Conservation (phyloP, 495 filamentous ascomycete species). For the Penicillium parvum region DNA sequence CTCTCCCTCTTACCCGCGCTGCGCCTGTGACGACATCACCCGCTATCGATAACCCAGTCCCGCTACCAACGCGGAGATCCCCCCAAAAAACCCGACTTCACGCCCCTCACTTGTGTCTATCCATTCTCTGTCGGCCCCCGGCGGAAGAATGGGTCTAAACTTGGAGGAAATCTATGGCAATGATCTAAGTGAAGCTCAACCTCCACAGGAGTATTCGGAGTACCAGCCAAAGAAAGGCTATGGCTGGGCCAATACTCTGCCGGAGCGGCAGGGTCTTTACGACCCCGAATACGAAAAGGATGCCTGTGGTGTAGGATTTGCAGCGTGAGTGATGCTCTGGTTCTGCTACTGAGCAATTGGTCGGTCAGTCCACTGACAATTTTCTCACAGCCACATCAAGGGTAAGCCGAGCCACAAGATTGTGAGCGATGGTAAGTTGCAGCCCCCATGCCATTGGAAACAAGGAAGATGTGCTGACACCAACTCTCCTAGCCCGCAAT, state of each 20-base stretch:
- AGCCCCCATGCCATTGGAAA: neutral
- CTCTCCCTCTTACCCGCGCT: constrained; percentile 25
- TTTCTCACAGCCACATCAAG: constrained; percentile 78
- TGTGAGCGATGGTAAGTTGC: constrained; percentile 87
- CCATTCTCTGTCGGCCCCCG: constrained; percentile 45
- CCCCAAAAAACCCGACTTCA: constrained; percentile 6
- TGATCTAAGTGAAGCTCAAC: constrained; percentile 56
- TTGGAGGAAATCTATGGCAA: constrained; percentile 62
- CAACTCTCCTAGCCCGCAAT: constrained; percentile 62
- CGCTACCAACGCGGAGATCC: constrained; percentile 17
- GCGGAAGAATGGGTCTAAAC: constrained; percentile 65
- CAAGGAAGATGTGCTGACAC: constrained; percentile 10
- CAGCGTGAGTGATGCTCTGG: constrained; percentile 68
- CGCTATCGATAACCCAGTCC: constrained; percentile 17
- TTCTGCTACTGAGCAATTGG: constrained; percentile 2
- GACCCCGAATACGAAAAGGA: constrained; percentile 97
- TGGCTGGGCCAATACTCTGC: constrained; percentile 94
- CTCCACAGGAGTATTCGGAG: constrained; percentile 63
- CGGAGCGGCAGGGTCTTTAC: constrained; percentile 97
- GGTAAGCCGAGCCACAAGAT: constrained; percentile 98
- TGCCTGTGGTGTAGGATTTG: constrained; percentile 99
- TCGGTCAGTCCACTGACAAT: constrained; percentile 6
- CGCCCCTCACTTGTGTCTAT: constrained; percentile 19
- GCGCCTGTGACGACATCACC: constrained; percentile 32
- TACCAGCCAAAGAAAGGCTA: constrained; percentile 83